Evolutionary conservation across 2,329 filamentous ascomycete species (phyloP).

Genomic region (Alternaria postmessia): DNA sequence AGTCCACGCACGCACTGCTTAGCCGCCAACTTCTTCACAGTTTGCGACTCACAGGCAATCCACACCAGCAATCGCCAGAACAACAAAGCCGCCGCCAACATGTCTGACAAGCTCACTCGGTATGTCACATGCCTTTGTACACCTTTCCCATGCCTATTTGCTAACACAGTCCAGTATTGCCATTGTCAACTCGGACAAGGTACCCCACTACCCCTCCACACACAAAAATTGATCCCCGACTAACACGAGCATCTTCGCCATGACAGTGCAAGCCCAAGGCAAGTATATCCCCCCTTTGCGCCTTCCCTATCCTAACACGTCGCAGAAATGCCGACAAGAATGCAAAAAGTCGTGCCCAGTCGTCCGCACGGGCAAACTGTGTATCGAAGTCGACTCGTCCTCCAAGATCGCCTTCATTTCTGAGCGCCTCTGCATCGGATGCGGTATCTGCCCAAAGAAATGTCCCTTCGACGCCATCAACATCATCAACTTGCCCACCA

Average conservation of each 20-base stretch:
- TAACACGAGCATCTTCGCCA: constrained; percentile 54
- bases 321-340: constrained; percentile 95
- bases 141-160: neutral
- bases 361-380: constrained; percentile 95
- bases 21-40: constrained; percentile 27
- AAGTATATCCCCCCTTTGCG: constrained; percentile 38
- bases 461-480: constrained; percentile 98
- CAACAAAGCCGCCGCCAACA: constrained; percentile 52
- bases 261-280: constrained; percentile 87
- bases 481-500: constrained; percentile 99
- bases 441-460: constrained; percentile 99
- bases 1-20: constrained; percentile 25
- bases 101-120: constrained; percentile 96
- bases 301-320: constrained; percentile 33
- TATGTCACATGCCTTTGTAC: constrained; percentile 58
- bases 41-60: constrained; percentile 13
- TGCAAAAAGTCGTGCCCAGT: constrained; percentile 99
- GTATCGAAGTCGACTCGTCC: constrained; percentile 88
- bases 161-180: constrained; percentile 72
- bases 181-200: constrained; percentile 99
- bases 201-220: constrained; percentile 59
- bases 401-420: constrained; percentile 99
- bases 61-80: constrained; percentile 13
- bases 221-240: constrained; percentile 40
- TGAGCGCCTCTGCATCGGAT: constrained; percentile 94